Percentiles rank a stretch among this genome's conserved stretches.
phyloP scores from a whole-genome alignment of 108 stramenopile species.

The Pseudonitzschia pungens region DNA sequence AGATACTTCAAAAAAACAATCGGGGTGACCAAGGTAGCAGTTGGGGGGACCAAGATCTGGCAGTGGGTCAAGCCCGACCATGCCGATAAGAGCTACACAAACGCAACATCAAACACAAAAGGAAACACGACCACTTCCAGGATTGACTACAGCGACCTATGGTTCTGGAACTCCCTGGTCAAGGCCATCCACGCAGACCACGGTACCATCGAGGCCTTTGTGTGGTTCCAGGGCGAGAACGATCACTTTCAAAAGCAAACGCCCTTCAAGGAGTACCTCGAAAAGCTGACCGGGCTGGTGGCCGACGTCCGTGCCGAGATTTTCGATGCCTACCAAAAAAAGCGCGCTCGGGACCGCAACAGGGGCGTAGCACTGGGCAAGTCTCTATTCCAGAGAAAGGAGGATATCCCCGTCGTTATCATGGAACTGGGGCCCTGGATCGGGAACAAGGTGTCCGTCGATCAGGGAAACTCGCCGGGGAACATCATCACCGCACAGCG shows the following conservation, averaged over 20 bases:
- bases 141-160: neutral
- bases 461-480: neutral
- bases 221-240: constrained; percentile 12
- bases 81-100: too few species aligned
- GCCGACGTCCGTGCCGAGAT: neutral
- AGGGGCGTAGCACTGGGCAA: neutral
- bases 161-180: neutral
- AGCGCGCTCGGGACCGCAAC: neutral
- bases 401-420: constrained; percentile 1
- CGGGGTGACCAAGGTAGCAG: constrained; percentile 2
- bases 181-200: neutral
- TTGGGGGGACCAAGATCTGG: neutral
- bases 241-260: neutral
- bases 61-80: constrained; percentile 1
- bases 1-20: neutral
- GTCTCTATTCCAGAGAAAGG: neutral
- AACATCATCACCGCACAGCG: neutral
- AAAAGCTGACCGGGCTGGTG: neutral
- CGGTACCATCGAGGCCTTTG: constrained; percentile 10
- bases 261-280: neutral
- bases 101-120: too few species aligned
- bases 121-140: too few species aligned
- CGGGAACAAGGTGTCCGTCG: neutral
- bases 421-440: constrained; percentile 2
- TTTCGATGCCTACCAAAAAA: constrained; percentile 1